Base-by-base conservation (phyloP, 345 rosid species). In the Microthlaspi erraticum region DNA sequence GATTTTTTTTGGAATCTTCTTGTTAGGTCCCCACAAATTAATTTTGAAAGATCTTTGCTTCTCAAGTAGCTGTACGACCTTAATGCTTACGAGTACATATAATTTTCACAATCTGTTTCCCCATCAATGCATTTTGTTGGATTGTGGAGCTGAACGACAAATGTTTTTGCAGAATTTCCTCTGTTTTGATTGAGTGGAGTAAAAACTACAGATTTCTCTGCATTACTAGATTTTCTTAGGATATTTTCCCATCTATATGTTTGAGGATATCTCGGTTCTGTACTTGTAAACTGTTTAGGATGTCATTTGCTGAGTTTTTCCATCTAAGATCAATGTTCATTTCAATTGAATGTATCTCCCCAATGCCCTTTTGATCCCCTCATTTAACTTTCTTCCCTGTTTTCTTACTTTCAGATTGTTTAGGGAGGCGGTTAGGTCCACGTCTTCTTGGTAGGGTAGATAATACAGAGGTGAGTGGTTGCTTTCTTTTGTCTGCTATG, bases 351-450 rank as follows among this genome's bases (percentile, higher is more conserved):
- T 68, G 5, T 42, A 16, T 62, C 49, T 49, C 58, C 58, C 5
- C 63, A 14, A 52, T 61, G 17, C 73, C 19, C n/a, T 54, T 75
- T 11, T 54, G 53, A 50, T 50, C 55, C 43, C 60, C 63, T 61
- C 50, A 33, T 54, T 68, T 31, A 70, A 14, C n/a, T 75, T 76
- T 42, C 43, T 57, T 17, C 68, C 37, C 29, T 66, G 16, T 36
- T 59, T 70, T 45, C 50, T 78, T 37, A 73, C 55, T 65, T 63
- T 68, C 84, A 95, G 99, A 90, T 88, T 95, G 99, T 85, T 87
- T 95, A 83, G 99, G 99, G 64, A 85, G 99, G 82, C 91, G 97
- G 68, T 82, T 88, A 75, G 98, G 99, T 81, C 99, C 99, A 43
- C 90, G 84, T 83, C 79, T 95, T 85, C 96, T 94, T 37, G 89